Percentiles rank a stretch among this genome's conserved stretches.
Evolutionary conservation across 176 grass and related monocot species (phyloP).

Genomic region (Guadua angustifolia): DNA sequence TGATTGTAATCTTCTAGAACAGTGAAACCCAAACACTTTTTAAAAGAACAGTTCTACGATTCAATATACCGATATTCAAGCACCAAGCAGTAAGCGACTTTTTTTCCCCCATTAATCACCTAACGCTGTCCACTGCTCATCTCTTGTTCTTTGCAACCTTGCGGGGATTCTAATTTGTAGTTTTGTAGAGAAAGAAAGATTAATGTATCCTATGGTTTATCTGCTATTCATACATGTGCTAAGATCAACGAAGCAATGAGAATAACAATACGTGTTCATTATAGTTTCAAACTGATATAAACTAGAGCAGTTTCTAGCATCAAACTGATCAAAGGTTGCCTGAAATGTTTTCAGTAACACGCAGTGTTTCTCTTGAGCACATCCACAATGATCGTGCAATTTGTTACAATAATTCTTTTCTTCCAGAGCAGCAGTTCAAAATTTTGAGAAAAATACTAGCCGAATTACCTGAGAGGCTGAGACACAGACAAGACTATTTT

Average conservation of each 20-base stretch:
- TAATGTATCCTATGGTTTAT: slow-evolving; percentile 17
- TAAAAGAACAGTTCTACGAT: slow-evolving; percentile 17
- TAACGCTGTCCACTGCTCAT: not conserved
- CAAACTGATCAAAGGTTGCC: not conserved
- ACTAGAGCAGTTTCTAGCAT: not conserved
- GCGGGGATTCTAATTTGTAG: slow-evolving; percentile 15
- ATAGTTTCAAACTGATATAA: not conserved
- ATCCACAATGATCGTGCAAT: not conserved
- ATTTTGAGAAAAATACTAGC: not conserved
- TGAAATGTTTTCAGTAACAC: not conserved
- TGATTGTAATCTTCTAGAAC: slow-evolving; percentile 6
- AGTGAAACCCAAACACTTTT: not conserved
- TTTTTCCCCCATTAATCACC: not conserved
- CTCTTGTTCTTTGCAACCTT: slow-evolving; percentile 18
- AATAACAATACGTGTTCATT: not conserved
- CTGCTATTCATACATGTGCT: not conserved
- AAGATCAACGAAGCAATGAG: not conserved
- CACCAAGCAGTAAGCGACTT: not conserved
- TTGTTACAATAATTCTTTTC: not conserved
- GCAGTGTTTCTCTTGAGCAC: not conserved
- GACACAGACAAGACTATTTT: not conserved
- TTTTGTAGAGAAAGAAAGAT: slow-evolving; percentile 15
- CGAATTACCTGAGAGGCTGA: not conserved
- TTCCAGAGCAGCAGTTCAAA: not conserved
- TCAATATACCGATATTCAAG: not conserved